Conservation (phyloP, 768 basidiomycete genomes). For the Tylopilus vinaceipallidus region DNA sequence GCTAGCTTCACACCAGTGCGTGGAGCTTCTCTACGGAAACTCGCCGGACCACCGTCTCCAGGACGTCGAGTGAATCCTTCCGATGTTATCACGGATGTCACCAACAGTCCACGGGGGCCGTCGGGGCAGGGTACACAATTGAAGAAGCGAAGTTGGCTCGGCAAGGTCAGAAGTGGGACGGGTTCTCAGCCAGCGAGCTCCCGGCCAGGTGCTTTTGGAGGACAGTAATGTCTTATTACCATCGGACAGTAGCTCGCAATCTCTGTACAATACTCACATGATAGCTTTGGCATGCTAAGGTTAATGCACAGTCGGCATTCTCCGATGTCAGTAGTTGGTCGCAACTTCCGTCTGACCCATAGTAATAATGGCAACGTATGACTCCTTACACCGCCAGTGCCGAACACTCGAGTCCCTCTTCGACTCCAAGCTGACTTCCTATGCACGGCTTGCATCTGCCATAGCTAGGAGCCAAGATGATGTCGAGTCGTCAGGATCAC, state of each 20-base stretch:
- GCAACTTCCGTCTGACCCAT: not conserved
- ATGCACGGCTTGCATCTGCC: slow-evolving; percentile 78
- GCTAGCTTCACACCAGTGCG: slow-evolving; percentile 75
- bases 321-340: slow-evolving; percentile 5
- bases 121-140: slow-evolving; percentile 19
- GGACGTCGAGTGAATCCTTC: slow-evolving; percentile 40
- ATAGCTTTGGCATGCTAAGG: not conserved
- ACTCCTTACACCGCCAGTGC: slow-evolving; percentile 87
- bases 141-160: slow-evolving; percentile 68
- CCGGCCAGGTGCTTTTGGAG: slow-evolving; percentile 21
- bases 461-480: slow-evolving; percentile 55
- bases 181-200: slow-evolving; percentile 19
- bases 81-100: slow-evolving; percentile 53
- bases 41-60: slow-evolving; percentile 42
- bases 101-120: slow-evolving; percentile 56
- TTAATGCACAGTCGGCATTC: slow-evolving; percentile 17
- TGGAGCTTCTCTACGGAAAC: slow-evolving; percentile 40
- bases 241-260: slow-evolving; percentile 11
- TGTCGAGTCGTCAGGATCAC: slow-evolving; percentile 67
- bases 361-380: slow-evolving; percentile 85
- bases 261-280: slow-evolving; percentile 17
- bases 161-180: slow-evolving; percentile 56
- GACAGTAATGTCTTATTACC: slow-evolving; percentile 23
- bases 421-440: slow-evolving; percentile 86
- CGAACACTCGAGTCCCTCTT: slow-evolving; percentile 92